phyloP scores from a whole-genome alignment of 257 asterid genomes.

The Forsythia suspensa region DNA sequence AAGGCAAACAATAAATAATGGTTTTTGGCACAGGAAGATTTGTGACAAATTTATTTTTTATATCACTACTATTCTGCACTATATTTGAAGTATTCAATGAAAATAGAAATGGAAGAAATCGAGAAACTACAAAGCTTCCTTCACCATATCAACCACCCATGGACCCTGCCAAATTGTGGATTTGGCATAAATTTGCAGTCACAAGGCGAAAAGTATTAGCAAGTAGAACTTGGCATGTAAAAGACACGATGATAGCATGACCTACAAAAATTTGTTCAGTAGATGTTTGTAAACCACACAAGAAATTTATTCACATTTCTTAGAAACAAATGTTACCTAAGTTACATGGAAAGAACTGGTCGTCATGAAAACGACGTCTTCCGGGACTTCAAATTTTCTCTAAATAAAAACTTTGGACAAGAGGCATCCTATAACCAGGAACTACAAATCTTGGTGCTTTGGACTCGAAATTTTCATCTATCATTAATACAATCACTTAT shows the following conservation, averaged over 20 bases:
- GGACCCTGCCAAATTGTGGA: background rate
- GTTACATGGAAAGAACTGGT: background rate
- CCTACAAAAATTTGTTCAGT: background rate
- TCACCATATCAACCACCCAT: conserved; percentile 5
- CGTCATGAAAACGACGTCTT: too few relatives aligned
- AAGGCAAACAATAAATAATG: background rate
- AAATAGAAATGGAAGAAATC: conserved; percentile 13
- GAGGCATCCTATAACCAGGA: background rate
- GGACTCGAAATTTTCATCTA: background rate
- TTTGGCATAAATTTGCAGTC: conserved; percentile 30
- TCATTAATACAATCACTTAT: background rate
- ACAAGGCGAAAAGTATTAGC: conserved; percentile 5
- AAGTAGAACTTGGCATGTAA: background rate
- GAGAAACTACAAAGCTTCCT: conserved; percentile 17
- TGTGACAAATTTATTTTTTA: conserved; percentile 20
- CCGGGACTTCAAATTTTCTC: background rate
- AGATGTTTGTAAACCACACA: background rate
- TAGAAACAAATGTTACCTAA: background rate
- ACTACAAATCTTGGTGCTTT: background rate
- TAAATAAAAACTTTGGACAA: background rate
- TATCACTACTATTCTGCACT: conserved; percentile 10
- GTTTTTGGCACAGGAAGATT: background rate
- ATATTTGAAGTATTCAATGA: conserved; percentile 18
- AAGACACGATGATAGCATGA: background rate
- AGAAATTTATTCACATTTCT: background rate